Evolutionary conservation across 1,284 basidiomycete species (phyloP), one percentile per base, ranked within the genome.

Genomic region (Cerrena zonata): DNA sequence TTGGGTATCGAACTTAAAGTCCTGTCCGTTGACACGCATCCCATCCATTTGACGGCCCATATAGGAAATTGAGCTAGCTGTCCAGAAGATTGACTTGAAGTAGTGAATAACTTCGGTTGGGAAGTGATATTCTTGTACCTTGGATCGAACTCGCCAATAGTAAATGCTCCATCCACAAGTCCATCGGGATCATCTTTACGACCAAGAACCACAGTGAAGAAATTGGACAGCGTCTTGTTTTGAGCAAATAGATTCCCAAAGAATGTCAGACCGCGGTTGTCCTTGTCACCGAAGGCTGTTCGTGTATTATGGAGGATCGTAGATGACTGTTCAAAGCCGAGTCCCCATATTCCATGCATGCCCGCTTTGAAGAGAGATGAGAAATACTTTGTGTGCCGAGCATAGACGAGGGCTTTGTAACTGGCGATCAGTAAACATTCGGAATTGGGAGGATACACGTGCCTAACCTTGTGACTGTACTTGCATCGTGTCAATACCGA

Each of bases 51-150:
- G 48, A 63, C 52, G 15, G 54, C 57, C 66, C 65, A 67, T 22
- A 62, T 56, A n/a, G 61, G 84, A 76, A 67, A 59, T 54, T 71
- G 34, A 80, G 82, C 26, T n/a, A 39, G 80, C n/a, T n/a, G n/a
- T n/a, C n/a, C n/a, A n/a, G n/a, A n/a, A 72, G 76, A 45, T 11
- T 45, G 11, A 11, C 11, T 15, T 18, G 43, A 45, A 23, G 13
- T 11, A 11, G 10, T 5, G 11, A 23, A 68, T 38, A 73, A 50
- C 47, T 67, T 68, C n/a, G 58, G 66, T 54, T 76, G 72, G 25
- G 34, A 19, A 3, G 27, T 22, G 2, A 57, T 48, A 4, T 45
- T 27, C 27, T 39, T 44, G 37, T 24, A 36, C 5, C 43, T 27
- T 7, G 44, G 40, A 3, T 26, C 34, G 45, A 67, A 63, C 40